phyloP scores from a whole-genome alignment of 192 early-diverging fungal genomes.

The Entophlyctis luteolus region DNA sequence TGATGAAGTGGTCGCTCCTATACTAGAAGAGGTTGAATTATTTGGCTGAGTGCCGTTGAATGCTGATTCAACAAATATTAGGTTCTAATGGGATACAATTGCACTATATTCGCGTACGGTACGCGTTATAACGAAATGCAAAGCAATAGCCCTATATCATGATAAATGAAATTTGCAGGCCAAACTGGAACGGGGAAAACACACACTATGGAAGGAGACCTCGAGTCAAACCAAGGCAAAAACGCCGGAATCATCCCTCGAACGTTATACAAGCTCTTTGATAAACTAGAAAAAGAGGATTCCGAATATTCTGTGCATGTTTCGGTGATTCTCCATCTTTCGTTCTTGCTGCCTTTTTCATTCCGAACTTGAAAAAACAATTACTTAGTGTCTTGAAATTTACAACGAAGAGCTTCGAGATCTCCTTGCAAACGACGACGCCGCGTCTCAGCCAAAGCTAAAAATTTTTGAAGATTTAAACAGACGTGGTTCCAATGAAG shows the following conservation, averaged over 20 bases:
- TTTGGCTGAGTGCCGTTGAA: background rate
- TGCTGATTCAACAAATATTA: background rate
- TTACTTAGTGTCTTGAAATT: slow-evolving; percentile 69
- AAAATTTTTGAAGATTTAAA: slow-evolving; percentile 70
- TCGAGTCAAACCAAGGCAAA: slow-evolving; percentile 46
- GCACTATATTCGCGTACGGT: slow-evolving; percentile 66
- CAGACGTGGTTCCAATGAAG: slow-evolving; percentile 65
- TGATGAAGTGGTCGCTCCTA: slow-evolving; percentile 75
- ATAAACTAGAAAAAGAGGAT: slow-evolving; percentile 59
- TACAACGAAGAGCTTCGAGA: slow-evolving; percentile 97
- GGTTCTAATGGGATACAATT: slow-evolving; percentile 77
- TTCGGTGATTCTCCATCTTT: slow-evolving; percentile 43
- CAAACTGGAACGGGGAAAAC: slow-evolving; percentile 96
- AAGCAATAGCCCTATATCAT: background rate
- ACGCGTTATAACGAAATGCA: background rate
- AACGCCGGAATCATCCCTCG: slow-evolving; percentile 90
- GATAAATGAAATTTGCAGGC: too few relatives aligned
- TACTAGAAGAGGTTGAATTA: slow-evolving; percentile 69
- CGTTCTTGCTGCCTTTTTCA: background rate
- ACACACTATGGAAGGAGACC: slow-evolving; percentile 91
- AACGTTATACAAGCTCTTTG: slow-evolving; percentile 75
- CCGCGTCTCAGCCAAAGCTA: slow-evolving; percentile 39
- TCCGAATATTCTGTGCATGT: slow-evolving; percentile 79
- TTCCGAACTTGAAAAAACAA: background rate
- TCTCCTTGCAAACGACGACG: slow-evolving; percentile 62